phyloP scores from a whole-genome alignment of 2,329 filamentous ascomycete genomes.

The Leptographium galeiforme region DNA sequence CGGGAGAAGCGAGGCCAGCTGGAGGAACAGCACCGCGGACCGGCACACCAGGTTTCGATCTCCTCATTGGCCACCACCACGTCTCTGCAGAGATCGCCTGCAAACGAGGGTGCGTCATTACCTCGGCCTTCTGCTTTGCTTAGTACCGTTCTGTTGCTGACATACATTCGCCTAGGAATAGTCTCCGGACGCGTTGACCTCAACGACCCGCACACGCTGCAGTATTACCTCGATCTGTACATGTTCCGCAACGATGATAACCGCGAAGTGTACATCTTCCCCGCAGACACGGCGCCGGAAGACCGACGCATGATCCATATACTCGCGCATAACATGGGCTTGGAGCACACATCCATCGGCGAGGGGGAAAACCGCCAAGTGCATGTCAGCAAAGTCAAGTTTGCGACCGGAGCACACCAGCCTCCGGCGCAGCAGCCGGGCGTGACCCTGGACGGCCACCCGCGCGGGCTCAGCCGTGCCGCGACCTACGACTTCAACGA shows the following conservation, averaged over 20 bases:
- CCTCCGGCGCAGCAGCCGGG: slow-evolving; percentile 47
- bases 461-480: slow-evolving; percentile 77
- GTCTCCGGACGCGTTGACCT: slow-evolving; percentile 47
- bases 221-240: slow-evolving; percentile 80
- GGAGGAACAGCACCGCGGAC: slow-evolving; percentile 83
- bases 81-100: slow-evolving; percentile 2
- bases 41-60: slow-evolving; percentile 79
- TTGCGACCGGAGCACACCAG: slow-evolving; percentile 17
- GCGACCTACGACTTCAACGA: slow-evolving; percentile 96
- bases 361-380: slow-evolving; percentile 79
- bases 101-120: slow-evolving; percentile 3
- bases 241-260: slow-evolving; percentile 62
- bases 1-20: slow-evolving; percentile 88
- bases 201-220: slow-evolving; percentile 77
- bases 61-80: slow-evolving; percentile 45
- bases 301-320: slow-evolving; percentile 88
- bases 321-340: slow-evolving; percentile 84
- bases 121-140: neutral
- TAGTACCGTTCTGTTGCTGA: neutral
- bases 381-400: slow-evolving; percentile 64
- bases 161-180: slow-evolving; percentile 30
- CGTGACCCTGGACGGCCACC: slow-evolving; percentile 60
- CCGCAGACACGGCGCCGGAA: slow-evolving; percentile 63
- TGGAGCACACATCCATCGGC: slow-evolving; percentile 83
- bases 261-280: slow-evolving; percentile 74